phyloP scores from a whole-genome alignment of 352 stramenopile species.

The Phytophthora sp. region DNA sequence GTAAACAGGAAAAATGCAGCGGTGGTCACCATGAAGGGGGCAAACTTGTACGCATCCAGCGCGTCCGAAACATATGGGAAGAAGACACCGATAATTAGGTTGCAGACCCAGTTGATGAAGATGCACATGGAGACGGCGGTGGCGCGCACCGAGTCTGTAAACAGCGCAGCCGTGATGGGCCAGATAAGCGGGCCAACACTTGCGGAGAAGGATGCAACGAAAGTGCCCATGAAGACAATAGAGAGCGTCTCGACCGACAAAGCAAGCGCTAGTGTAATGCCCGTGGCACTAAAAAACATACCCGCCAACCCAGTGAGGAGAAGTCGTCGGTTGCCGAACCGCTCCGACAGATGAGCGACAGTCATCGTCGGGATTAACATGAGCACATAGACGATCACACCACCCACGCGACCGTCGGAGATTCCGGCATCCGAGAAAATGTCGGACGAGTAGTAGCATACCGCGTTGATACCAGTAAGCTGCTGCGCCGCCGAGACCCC shows the following conservation, averaged over 20 bases:
- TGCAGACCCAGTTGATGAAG: slow-evolving; percentile 59
- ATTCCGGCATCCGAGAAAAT: slow-evolving; percentile 64
- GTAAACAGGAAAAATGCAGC: slow-evolving; percentile 46
- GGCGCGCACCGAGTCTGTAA: slow-evolving; percentile 58
- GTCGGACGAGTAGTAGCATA: slow-evolving; percentile 71
- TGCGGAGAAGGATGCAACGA: slow-evolving; percentile 50
- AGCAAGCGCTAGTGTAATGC: slow-evolving; percentile 49
- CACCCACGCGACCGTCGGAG: slow-evolving; percentile 51
- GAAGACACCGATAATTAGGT: slow-evolving; percentile 59
- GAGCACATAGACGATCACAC: slow-evolving; percentile 31
- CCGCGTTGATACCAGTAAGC: slow-evolving; percentile 66
- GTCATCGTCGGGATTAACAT: slow-evolving; percentile 45
- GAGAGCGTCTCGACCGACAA: slow-evolving; percentile 40
- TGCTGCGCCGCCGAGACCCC: slow-evolving; percentile 50
- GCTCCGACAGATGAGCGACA: slow-evolving; percentile 36
- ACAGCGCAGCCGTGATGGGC: slow-evolving; percentile 60
- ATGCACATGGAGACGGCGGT: slow-evolving; percentile 53
- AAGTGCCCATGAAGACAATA: slow-evolving; percentile 58
- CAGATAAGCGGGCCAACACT: slow-evolving; percentile 65
- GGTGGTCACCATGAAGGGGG: slow-evolving; percentile 57
- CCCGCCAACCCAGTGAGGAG: slow-evolving; percentile 47
- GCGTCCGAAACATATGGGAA: slow-evolving; percentile 67
- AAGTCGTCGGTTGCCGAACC: slow-evolving; percentile 51
- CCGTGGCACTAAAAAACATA: slow-evolving; percentile 60
- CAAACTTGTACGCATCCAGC: slow-evolving; percentile 46